Conservation (phyloP, 805 yeast species). For the Wickerhamomyces ciferrii region DNA sequence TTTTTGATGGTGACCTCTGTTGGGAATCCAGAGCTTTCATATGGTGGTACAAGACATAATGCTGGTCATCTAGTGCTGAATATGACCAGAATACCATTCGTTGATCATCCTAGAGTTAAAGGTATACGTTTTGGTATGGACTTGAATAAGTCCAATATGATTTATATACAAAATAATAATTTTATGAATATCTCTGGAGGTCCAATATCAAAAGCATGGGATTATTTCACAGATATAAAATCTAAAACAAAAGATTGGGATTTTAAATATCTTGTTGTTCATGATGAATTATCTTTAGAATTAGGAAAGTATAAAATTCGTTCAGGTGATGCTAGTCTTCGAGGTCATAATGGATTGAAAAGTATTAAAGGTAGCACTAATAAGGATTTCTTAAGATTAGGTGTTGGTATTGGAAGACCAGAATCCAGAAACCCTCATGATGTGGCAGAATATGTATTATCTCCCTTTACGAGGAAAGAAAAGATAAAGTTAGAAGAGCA, state of each 20-base stretch:
- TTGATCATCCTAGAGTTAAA: slow-evolving; percentile 3
- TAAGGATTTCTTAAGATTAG: slow-evolving; percentile 53
- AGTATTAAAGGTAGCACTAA: slow-evolving; percentile 46
- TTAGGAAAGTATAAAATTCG: slow-evolving; percentile 65
- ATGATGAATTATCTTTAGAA: slow-evolving; percentile 71
- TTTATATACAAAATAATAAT: slow-evolving; percentile 46
- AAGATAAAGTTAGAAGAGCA: slow-evolving; percentile 30
- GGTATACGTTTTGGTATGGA: slow-evolving; percentile 14
- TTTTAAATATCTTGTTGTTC: slow-evolving; percentile 52
- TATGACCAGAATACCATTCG: slow-evolving; percentile 11
- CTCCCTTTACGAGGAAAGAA: slow-evolving; percentile 44
- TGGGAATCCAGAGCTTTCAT: slow-evolving; percentile 73
- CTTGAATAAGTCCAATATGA: slow-evolving; percentile 23
- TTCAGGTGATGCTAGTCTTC: slow-evolving; percentile 50
- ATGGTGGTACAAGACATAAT: slow-evolving; percentile 64
- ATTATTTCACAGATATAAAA: slow-evolving; percentile 22
- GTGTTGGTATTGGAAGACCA: slow-evolving; percentile 78
- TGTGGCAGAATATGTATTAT: slow-evolving; percentile 59
- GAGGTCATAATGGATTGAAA: slow-evolving; percentile 85
- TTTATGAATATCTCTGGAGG: slow-evolving; percentile 72
- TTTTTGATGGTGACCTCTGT: slow-evolving; percentile 41
- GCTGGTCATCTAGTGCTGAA: slow-evolving; percentile 63
- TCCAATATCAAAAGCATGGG: slow-evolving; percentile 46
- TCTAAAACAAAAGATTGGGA: slow-evolving; percentile 16
- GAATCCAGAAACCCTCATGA: slow-evolving; percentile 31